phyloP scores from a whole-genome alignment of 2,329 filamentous ascomycete genomes.

The Xylaria sp. region DNA sequence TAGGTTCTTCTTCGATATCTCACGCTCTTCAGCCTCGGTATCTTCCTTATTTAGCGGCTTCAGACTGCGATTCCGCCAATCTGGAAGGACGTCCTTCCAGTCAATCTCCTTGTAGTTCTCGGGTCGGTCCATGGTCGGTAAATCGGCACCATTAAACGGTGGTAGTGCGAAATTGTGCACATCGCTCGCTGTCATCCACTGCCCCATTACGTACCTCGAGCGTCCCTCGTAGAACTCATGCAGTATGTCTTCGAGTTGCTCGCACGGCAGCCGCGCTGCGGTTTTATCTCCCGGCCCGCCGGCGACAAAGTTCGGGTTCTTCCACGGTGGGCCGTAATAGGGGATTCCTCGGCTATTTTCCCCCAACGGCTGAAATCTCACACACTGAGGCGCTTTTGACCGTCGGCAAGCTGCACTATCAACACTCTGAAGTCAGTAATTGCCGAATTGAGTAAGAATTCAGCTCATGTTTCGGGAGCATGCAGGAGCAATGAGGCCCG shows the following conservation, averaged over 20 bases:
- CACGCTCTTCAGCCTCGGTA: background rate
- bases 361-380: conserved; percentile 20
- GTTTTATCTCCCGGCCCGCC: background rate
- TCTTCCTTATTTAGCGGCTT: background rate
- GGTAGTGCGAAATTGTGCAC: conserved; percentile 25
- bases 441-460: no score
- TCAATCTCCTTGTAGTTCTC: conserved; percentile 13
- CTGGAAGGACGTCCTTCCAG: conserved; percentile 31
- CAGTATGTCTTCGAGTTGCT: conserved; percentile 29
- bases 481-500: no score
- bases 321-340: conserved; percentile 31
- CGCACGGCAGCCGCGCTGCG: background rate
- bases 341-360: background rate
- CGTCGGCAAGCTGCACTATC: conserved; percentile 33
- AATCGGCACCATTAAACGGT: conserved; percentile 28
- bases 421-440: no score
- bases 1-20: background rate
- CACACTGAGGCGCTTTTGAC: conserved; percentile 25
- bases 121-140: conserved; percentile 3
- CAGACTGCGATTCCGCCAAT: conserved; percentile 13
- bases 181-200: conserved; percentile 11
- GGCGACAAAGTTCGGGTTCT: conserved; percentile 33
- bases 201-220: conserved; percentile 19
- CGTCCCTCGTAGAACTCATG: conserved; percentile 24
- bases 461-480: no score